Base-by-base conservation (phyloP, 805 yeast species). In the Geotrichum ghanense region DNA sequence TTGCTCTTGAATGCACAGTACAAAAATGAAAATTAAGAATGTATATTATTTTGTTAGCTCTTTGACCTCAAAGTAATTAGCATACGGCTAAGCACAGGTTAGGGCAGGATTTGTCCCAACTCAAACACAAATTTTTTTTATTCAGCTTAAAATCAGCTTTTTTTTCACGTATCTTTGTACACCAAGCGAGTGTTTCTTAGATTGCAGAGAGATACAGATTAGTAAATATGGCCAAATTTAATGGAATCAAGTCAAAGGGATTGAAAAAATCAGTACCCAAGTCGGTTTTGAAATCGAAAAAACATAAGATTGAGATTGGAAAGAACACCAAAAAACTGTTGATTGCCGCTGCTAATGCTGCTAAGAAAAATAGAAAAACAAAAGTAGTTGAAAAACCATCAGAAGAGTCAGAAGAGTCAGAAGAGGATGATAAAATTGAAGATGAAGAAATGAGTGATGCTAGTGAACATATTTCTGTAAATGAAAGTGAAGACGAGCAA, bases 301-400 rank as follows among this genome's bases (percentile, higher is more conserved):
- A 31, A 19, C 12, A n/a, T 12, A 31, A n/a, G 17, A 31, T 31
- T 31, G 37, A n/a, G 5, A 5, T 31, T 9, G 37, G 16, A 19
- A 19, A 31, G 14, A 31, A 31, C 19, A 31, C 37, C 16, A 31
- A 12, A n/a, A 31, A 31, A 19, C 16, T 31, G 37, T 31, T 31
- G 16, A 10, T 31, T 6, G 37, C 37, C 16, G 37, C 37, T 31
- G 37, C 37, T n/a, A 31, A 31, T 31, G 37, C 37, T 31, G 37
- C 37, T n/a, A 31, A 31, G 17, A 31, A 31, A 12, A 31, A 31
- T 31, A 31, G 37, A 31, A 31, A 31, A n/a, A 31, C 12, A 12
- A 6, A 31, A n/a, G 17, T 31, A 6, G 37, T 31, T 5, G 37
- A 31, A 12, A 19, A 31, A 4, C 19, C 12, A 31, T 6, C 7